These are phyloP conservation scores for Filobasidium floriforme DNA, from an alignment of 768 basidiomycete genomes.

Conservation along the genomic window DNA sequence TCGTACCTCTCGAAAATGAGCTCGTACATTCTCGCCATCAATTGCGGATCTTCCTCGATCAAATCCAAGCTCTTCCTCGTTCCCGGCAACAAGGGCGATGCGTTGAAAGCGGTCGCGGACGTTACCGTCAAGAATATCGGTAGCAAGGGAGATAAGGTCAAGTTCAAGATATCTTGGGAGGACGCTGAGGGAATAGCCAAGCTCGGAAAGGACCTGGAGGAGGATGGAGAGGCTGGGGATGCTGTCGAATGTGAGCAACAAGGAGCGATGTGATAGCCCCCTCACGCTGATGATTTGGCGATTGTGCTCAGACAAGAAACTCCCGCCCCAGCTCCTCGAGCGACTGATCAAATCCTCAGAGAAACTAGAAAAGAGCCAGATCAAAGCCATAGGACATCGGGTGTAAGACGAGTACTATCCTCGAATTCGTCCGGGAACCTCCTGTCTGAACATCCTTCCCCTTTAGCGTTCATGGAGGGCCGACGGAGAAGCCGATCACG, in stretches of 20 bases:
- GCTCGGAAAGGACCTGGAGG: constrained; percentile 25
- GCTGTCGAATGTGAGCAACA: constrained; percentile 37
- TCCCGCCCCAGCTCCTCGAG: constrained; percentile 36
- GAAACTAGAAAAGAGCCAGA: constrained; percentile 38
- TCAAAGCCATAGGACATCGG: constrained; percentile 45
- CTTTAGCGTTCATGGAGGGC: constrained; percentile 83
- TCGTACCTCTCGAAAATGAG: neutral
- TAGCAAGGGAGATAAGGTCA: constrained; percentile 45
- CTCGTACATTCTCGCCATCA: constrained; percentile 57
- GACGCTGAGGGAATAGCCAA: constrained; percentile 25
- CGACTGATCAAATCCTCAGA: constrained; percentile 27
- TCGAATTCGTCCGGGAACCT: neutral
- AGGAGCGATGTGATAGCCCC: neutral
- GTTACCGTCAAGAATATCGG: constrained; percentile 35
- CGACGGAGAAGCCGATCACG: constrained; percentile 61
- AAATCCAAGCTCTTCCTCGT: constrained; percentile 64
- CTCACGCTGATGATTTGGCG: neutral
- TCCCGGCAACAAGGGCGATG: constrained; percentile 24
- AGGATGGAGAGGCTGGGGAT: constrained; percentile 37
- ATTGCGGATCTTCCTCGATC: constrained; percentile 78
- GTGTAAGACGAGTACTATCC: constrained; percentile 28
- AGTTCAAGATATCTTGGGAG: constrained; percentile 44
- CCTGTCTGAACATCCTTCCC: constrained; percentile 57
- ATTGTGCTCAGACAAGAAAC: constrained; percentile 29
- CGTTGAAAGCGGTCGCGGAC: constrained; percentile 29